Base-by-base conservation (phyloP, 371 early-diverging fungal species). In the Nematocida ausubeli region DNA sequence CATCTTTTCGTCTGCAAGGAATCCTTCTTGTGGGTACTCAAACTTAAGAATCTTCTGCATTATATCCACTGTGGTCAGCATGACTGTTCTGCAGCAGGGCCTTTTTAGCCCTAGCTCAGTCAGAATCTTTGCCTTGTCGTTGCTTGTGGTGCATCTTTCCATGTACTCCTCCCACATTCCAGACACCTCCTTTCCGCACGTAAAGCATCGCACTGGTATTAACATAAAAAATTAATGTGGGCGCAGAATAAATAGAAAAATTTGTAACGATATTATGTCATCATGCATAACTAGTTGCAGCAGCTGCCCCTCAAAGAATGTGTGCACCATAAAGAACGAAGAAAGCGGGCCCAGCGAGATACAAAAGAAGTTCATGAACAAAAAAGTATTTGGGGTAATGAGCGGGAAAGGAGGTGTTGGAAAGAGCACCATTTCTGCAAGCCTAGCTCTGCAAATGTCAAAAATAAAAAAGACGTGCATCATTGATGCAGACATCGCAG, bases 31-130 rank as follows among this genome's bases (percentile, higher is more conserved):
- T 24, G 70, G 83, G 65, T 64, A 54, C 44, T 93, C 93, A 86
- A 92, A 96, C 84, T 94, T 92, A 64, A 97, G 85, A 35, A 97
- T 88, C 86, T 97, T 97, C 84, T 96, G 96, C 85, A 96, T 95
- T 83, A 97, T 88, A 82, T 98, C 97, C 40, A 96, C 95, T 85
- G 97, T 96, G 14, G 95, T 93, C 56, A 98, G 89, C 40, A 95
- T 91, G 95, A 97, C 96, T 81, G 97, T 90, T 71, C 99, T 88
- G 88, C 99, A 98, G 89, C 99, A 98, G 81, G 94, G 94, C 65
- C 99, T 89, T 88, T 92, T 92, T 70, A 98, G 87, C 50, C 93
- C 95, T 64, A 96, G 89, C 44, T 89, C 88, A 81, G 92, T 92
- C 75, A 98, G 88, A 35, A 97, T 92, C 78, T 79, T 80, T 24